Evolutionary conservation across 805 yeast genomes (phyloP).

Genomic region (Candida sakaeoensis): DNA sequence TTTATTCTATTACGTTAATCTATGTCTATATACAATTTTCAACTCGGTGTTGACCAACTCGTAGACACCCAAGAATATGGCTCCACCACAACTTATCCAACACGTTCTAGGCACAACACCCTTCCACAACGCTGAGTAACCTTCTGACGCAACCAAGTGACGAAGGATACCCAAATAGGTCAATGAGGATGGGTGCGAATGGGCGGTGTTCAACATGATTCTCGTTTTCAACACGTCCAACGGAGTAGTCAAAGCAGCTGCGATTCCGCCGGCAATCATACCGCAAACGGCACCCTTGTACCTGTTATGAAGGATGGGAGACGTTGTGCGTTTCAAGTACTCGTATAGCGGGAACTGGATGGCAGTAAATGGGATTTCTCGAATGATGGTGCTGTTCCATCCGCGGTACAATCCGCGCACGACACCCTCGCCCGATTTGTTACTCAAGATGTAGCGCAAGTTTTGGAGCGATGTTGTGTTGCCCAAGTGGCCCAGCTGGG

Average conservation of each 20-base stretch:
- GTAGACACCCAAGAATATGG: conserved; percentile 91
- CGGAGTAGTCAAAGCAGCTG: conserved; percentile 81
- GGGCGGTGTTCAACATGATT: conserved; percentile 70
- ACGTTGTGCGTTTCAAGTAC: conserved; percentile 56
- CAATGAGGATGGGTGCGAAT: too few relatives aligned
- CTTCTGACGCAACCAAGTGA: conserved; percentile 66
- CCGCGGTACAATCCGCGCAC: conserved; percentile 84
- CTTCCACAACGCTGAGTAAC: conserved; percentile 62
- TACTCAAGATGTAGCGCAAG: conserved; percentile 55
- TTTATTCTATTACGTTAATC: not conserved
- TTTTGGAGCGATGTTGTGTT: conserved; percentile 65
- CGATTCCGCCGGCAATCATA: conserved; percentile 75
- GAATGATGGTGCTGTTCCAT: conserved; percentile 84
- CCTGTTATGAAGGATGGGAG: conserved; percentile 21
- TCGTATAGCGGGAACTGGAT: conserved; percentile 96
- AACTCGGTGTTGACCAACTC: conserved; percentile 49
- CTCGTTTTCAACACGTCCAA: conserved; percentile 78
- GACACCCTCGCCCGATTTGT: conserved; percentile 74
- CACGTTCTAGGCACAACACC: conserved; percentile 95
- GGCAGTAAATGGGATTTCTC: conserved; percentile 95
- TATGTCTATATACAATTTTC: not conserved
- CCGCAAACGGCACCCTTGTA: conserved; percentile 83
- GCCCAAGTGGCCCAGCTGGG: conserved; percentile 54
- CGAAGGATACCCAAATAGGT: conserved; percentile 46
- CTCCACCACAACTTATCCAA: conserved; percentile 99